These are phyloP conservation scores for Crithidia expoeki DNA, from an alignment of 208 protist species.

Conservation along the genomic window DNA sequence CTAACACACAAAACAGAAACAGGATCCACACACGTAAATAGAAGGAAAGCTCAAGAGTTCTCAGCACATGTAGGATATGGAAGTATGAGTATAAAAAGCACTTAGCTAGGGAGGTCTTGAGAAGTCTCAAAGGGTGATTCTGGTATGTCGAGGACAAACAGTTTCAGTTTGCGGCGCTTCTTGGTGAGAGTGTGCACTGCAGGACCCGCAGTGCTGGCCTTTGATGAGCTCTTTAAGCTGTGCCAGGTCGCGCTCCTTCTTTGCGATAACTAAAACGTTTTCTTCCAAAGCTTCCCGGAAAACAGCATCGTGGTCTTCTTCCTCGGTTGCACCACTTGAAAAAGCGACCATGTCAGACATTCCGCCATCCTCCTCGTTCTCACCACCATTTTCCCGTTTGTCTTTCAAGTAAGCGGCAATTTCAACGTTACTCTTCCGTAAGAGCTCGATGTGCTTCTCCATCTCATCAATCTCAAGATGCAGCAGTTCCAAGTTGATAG, in stretches of 20 bases:
- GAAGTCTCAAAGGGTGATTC: slow-evolving; percentile 19
- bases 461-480: slow-evolving; percentile 65
- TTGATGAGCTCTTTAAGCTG: slow-evolving; percentile 31
- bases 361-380: slow-evolving; percentile 21
- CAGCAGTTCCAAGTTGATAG: slow-evolving; percentile 61
- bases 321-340: slow-evolving; percentile 8
- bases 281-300: slow-evolving; percentile 40
- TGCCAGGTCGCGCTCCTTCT: slow-evolving; percentile 36
- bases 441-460: slow-evolving; percentile 52
- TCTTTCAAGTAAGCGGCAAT: slow-evolving; percentile 44
- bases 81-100: too few species aligned
- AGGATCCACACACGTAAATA: too few species aligned
- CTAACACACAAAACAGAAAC: too few species aligned
- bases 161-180: background rate
- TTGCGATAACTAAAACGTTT: slow-evolving; percentile 39
- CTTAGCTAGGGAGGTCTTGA: too few species aligned
- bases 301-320: slow-evolving; percentile 36
- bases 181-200: slow-evolving; percentile 13
- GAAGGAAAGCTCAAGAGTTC: too few species aligned
- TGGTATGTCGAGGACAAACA: background rate
- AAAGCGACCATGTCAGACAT: slow-evolving; percentile 16
- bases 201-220: slow-evolving; percentile 39
- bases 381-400: slow-evolving; percentile 6
- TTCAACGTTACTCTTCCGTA: slow-evolving; percentile 67
- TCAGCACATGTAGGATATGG: too few species aligned